Evolutionary conservation across 108 stramenopile genomes (phyloP).

Genomic region (Nitzschia sp.): DNA sequence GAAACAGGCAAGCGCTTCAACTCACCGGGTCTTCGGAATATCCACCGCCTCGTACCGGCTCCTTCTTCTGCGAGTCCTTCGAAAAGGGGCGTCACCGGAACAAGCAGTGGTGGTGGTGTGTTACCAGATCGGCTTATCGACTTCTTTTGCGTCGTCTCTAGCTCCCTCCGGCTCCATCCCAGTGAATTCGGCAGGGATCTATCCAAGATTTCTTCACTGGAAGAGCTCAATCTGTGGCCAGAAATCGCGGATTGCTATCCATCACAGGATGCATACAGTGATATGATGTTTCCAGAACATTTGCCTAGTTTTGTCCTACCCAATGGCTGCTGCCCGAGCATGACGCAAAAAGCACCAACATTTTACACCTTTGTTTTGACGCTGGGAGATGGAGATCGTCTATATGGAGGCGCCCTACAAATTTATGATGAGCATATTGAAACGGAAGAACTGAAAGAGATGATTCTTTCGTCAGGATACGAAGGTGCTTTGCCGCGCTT

Average conservation of each 20-base stretch:
- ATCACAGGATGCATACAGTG: constrained; percentile 33
- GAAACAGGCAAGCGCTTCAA: constrained; percentile 12
- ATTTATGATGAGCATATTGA: constrained; percentile 63
- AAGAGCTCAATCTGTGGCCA: constrained; percentile 54
- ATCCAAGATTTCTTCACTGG: constrained; percentile 21
- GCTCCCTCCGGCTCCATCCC: constrained; percentile 34
- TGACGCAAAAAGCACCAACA: constrained; percentile 48
- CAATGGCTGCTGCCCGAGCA: constrained; percentile 53
- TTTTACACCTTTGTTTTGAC: constrained; percentile 85
- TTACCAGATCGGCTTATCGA: constrained; percentile 58
- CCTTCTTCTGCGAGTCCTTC: neutral
- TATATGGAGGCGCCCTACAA: constrained; percentile 75
- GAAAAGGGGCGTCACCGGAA: neutral
- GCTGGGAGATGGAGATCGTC: constrained; percentile 49
- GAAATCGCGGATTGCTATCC: constrained; percentile 75
- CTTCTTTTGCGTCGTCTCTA: constrained; percentile 61
- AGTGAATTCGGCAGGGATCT: constrained; percentile 11
- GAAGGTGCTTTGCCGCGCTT: constrained; percentile 23
- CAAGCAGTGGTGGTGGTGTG: neutral
- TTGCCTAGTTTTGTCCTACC: constrained; percentile 73
- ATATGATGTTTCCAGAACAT: constrained; percentile 74
- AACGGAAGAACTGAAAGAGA: constrained; percentile 26
- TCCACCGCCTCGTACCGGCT: constrained; percentile 8
- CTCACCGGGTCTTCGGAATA: constrained; percentile 19
- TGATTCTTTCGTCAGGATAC: constrained; percentile 37